These are phyloP conservation scores for Gremmenia infestans DNA, from an alignment of 2,329 filamentous ascomycete genomes.

Conservation along the genomic window DNA sequence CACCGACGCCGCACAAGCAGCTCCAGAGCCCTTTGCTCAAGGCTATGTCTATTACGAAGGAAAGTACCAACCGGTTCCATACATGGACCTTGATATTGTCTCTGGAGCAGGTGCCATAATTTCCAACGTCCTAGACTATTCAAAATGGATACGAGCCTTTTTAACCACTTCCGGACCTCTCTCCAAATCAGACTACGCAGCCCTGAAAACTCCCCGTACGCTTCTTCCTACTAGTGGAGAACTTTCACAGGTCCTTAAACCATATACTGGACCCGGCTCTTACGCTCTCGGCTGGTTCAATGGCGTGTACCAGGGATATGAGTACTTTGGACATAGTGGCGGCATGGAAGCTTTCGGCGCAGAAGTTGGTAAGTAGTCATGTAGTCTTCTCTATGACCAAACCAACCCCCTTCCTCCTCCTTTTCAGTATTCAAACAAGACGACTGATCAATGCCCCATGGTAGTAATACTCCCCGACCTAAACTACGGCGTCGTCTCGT, in stretches of 20 bases:
- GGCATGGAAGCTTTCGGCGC: constrained; percentile 42
- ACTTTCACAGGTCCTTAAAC: not conserved
- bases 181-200: constrained; percentile 29
- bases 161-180: constrained; percentile 37
- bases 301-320: constrained; percentile 39
- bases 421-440: not conserved
- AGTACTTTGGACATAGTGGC: constrained; percentile 39
- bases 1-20: constrained; percentile 15
- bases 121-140: constrained; percentile 45
- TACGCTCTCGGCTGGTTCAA: constrained; percentile 40
- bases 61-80: constrained; percentile 21
- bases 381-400: too few relatives aligned
- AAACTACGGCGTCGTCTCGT: constrained; percentile 38
- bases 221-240: constrained; percentile 14
- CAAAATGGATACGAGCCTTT: constrained; percentile 46
- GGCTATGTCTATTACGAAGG: constrained; percentile 39
- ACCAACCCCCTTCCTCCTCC: not conserved
- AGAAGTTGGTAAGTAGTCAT: constrained; percentile 28
- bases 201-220: constrained; percentile 33
- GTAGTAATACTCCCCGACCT: constrained; percentile 39
- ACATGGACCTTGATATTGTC: not conserved
- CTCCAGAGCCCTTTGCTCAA: constrained; percentile 33
- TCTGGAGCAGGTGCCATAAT: constrained; percentile 42
- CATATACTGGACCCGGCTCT: constrained; percentile 31
- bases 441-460: not conserved